Base-by-base conservation (phyloP, 495 filamentous ascomycete species). In the Filosporella fistucella region DNA sequence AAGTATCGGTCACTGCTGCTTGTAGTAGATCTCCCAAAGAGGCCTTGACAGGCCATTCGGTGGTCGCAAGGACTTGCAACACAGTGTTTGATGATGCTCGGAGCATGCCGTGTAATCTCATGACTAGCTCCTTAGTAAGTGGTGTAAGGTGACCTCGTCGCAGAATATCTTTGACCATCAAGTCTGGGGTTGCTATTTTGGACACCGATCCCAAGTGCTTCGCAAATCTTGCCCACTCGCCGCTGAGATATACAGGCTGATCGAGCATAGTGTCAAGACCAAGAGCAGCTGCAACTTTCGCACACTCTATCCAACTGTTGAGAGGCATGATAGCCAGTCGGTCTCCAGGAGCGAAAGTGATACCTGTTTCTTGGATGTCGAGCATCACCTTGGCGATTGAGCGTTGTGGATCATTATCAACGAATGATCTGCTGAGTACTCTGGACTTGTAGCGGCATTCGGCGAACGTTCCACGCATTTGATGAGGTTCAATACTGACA, bases 321-420 rank as follows among this genome's bases (percentile, higher is more conserved):
- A 60, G 45, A 20, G 61, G 61, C 63, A 66, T 66, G 3, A 66
- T 48, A 16, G 63, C 61, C 11, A 66, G 49, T 14, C 61, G 51
- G 50, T 66, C 61, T 21, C 62, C 62, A n/a, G 61, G 61, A 20
- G 54, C 47, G 43, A 62, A 66, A 13, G 61, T 66, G 23, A 66
- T 63, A 1, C 63, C 63, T 5, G 59, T 59, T 24, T 59, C 41
- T 22, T 58, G 45, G 10, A 64, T 48, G 41, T 61, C 59, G 44
- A 64, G 53, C 12, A 48, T 61, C 16, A 64, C 59, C 41, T 50
- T 60, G 3, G 50, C 59, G 18, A 59, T 64, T 5, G 57, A 51
- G 14, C 61, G 41, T 16, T 55, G 48, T 13, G 47, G 44, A 47
- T 66, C 63, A 4, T 22, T 36, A 42, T 64, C 61, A 26, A 66